Percentiles rank a stretch among this genome's conserved stretches.
These are phyloP conservation scores for Pythium plurisporium DNA, from an alignment of 352 stramenopile species.

Conservation along the genomic window DNA sequence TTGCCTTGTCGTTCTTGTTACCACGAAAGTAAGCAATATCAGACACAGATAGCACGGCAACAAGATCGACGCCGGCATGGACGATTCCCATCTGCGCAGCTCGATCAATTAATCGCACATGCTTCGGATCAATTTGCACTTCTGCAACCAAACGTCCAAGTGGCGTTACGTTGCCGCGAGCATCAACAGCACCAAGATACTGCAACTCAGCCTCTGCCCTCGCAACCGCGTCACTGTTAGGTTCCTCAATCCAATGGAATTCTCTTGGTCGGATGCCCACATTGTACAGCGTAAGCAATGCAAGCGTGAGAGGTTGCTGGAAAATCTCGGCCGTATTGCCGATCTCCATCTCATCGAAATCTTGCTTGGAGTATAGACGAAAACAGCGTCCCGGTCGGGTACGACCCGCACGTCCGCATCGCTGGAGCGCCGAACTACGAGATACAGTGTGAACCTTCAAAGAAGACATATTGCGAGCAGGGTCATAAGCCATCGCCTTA, in stretches of 20 bases:
- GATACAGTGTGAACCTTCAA: slow-evolving; percentile 36
- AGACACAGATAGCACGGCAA: slow-evolving; percentile 16
- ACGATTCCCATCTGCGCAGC: slow-evolving; percentile 1
- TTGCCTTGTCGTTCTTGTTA: slow-evolving; percentile 21
- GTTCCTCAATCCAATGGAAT: slow-evolving; percentile 24
- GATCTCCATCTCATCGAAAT: slow-evolving; percentile 31
- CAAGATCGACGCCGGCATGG: slow-evolving; percentile 19
- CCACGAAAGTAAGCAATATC: slow-evolving; percentile 18
- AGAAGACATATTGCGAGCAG: slow-evolving; percentile 49
- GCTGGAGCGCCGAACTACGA: slow-evolving; percentile 34
- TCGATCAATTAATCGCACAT: slow-evolving; percentile 18
- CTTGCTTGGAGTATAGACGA: slow-evolving; percentile 32
- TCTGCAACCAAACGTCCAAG: slow-evolving; percentile 19
- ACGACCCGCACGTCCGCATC: slow-evolving; percentile 50
- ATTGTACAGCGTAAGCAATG: slow-evolving; percentile 20
- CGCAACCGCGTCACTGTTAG: slow-evolving; percentile 14
- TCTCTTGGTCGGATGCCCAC: slow-evolving; percentile 11
- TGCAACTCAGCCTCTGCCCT: slow-evolving; percentile 16
- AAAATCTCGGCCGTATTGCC: slow-evolving; percentile 22
- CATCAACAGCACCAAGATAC: slow-evolving; percentile 16
- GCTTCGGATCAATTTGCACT: slow-evolving; percentile 21
- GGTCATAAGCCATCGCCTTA: slow-evolving; percentile 50
- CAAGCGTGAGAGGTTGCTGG: slow-evolving; percentile 20
- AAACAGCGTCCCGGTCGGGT: slow-evolving; percentile 93
- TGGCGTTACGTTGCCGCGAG: slow-evolving; percentile 1